Base-by-base conservation (phyloP, 2,329 filamentous ascomycete genomes). In the Venturiaceae sp. region DNA sequence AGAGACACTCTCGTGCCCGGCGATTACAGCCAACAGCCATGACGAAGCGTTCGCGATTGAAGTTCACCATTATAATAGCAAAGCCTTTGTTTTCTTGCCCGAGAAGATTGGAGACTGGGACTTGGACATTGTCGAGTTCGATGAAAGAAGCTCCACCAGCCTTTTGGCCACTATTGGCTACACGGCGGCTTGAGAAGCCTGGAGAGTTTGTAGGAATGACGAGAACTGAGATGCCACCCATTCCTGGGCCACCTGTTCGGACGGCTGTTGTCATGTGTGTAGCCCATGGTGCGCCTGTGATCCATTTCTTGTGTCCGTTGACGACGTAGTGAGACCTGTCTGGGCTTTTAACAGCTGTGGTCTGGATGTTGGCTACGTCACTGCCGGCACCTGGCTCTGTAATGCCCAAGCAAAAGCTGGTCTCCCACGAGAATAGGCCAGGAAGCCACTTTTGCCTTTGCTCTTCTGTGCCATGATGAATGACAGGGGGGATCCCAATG, bases 321-420 rank as follows among this genome's bases (percentile, higher is more conserved):
- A 87, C 82, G 36, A 85, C 65, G 63, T 85, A 87, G 72, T 85
- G 80, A 69, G 86, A 85, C 52, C 88, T 88, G 67, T 91, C 87
- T 1, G 83, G 73, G 0, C 86, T 90, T 76, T 90, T 90, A 64
- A 80, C 80, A 0, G 85, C 85, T 0, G 80, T 85, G 3, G 84
- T 86, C 55, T 76, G 75, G 47, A 88, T 78, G 62, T 80, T 81
- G 0, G 83, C 83, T 3, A 88, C 83, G 65, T 88, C 85, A 50
- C 63, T 67, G 61, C 67, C 71, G 74, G 78, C 80, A 67, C 75
- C 76, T 0, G 84, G 83, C 67, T 87, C 84, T 2, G 84, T 87
- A 60, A 86, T 82, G 1, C 82, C 83, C 11, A 87, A 70, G 64
- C 82, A 86, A 64, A 86, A 85, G 57, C 79, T 77, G 5, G 82